These are phyloP conservation scores for Dinochytrium kinnereticum DNA, from an alignment of 371 early-diverging fungal species.

Conservation along the genomic window DNA sequence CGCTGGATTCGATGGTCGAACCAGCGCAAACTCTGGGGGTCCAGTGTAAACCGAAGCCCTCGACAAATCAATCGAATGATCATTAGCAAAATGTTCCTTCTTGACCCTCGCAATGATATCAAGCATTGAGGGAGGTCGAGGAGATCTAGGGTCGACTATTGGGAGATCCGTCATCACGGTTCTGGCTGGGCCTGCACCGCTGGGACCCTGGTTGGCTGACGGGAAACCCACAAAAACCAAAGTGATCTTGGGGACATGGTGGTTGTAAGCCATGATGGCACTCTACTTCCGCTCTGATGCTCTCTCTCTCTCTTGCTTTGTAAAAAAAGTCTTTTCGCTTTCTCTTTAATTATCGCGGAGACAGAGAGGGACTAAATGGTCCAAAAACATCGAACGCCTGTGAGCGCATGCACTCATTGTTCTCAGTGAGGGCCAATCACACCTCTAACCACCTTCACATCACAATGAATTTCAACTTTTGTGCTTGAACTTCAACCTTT, in stretches of 20 bases:
- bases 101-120: conserved; percentile 6
- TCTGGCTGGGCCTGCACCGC: not conserved
- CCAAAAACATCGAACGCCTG: too few species aligned
- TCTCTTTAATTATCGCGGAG: too few species aligned
- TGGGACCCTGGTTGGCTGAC: not conserved
- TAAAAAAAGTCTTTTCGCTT: too few species aligned
- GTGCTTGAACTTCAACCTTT: too few species aligned
- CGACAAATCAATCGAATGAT: not conserved
- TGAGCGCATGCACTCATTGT: too few species aligned
- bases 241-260: conserved; percentile 7
- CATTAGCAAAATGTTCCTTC: conserved; percentile 4
- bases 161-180: not conserved
- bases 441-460: too few species aligned
- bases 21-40: conserved; percentile 23
- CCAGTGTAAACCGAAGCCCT: conserved; percentile 19
- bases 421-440: too few species aligned
- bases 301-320: too few species aligned
- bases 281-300: too few species aligned
- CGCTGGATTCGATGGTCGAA: conserved; percentile 3
- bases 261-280: not conserved
- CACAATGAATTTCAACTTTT: too few species aligned
- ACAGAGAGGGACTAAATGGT: too few species aligned
- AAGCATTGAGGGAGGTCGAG: not conserved
- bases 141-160: not conserved
- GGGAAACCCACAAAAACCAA: conserved; percentile 26